A percentile compares a stretch with the other conserved stretches of the same genome.
These are phyloP conservation scores for Marasmius oreades DNA, from an alignment of 1,284 basidiomycete species.

Conservation along the genomic window DNA sequence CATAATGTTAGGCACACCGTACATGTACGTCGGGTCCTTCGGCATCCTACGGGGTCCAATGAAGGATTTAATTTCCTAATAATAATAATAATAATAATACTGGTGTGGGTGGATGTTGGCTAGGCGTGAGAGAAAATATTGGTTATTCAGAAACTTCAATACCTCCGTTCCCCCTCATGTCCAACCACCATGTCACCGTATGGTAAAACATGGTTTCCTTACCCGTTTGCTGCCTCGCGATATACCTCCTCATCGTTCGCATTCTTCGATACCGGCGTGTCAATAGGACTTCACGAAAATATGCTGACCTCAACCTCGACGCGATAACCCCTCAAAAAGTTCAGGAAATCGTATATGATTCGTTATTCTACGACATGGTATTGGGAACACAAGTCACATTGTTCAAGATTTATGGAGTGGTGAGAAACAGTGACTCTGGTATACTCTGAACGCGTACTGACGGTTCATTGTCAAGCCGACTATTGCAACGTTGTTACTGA, in stretches of 20 bases:
- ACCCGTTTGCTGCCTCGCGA: not conserved
- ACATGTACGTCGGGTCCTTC: too few relatives aligned
- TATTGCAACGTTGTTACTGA: constrained; percentile 1
- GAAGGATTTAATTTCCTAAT: too few relatives aligned
- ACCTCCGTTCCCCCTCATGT: too few relatives aligned
- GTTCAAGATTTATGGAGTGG: constrained; percentile 10
- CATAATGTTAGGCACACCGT: too few relatives aligned
- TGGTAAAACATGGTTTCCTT: not conserved
- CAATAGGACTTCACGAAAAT: not conserved
- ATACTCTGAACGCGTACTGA: not conserved
- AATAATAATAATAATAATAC: too few relatives aligned
- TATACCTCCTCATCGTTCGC: constrained; percentile 5
- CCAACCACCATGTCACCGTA: too few relatives aligned
- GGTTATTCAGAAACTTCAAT: too few relatives aligned
- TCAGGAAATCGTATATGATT: constrained; percentile 6
- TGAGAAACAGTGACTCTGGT: not conserved
- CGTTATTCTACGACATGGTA: constrained; percentile 8
- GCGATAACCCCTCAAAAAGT: constrained; percentile 4
- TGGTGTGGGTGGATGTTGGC: too few relatives aligned
- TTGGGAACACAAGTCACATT: constrained; percentile 7
- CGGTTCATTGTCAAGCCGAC: not conserved
- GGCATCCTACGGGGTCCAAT: too few relatives aligned
- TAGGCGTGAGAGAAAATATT: too few relatives aligned
- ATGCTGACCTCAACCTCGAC: not conserved
- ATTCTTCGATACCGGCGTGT: constrained; percentile 7